Conservation (phyloP, 2,329 filamentous ascomycete genomes). For the Tolypocladium amazonense region DNA sequence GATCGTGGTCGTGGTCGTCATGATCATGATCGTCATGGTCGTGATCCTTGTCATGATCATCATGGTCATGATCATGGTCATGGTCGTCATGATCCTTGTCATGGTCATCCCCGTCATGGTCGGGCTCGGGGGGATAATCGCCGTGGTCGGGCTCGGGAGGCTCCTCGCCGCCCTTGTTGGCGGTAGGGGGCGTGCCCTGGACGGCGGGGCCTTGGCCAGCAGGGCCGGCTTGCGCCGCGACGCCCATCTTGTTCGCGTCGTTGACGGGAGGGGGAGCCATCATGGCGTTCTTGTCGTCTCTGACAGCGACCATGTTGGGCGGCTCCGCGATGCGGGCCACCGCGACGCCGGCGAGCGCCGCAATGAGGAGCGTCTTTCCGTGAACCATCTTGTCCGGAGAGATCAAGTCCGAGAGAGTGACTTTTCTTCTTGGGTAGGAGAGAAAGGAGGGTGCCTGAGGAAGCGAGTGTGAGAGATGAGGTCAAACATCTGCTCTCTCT, state of each 20-base stretch:
- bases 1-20: background rate
- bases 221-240: background rate
- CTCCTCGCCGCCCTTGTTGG: background rate
- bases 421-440: background rate
- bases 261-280: background rate
- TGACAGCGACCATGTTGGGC: background rate
- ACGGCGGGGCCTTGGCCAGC: no score
- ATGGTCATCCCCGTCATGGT: background rate
- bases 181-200: no score
- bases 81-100: background rate
- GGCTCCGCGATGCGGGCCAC: conserved; percentile 6
- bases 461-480: conserved; percentile 1
- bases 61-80: background rate
- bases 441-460: background rate
- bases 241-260: background rate
- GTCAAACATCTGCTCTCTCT: background rate
- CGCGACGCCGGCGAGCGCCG: conserved; percentile 10
- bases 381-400: conserved; percentile 1
- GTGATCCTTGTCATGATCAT: background rate
- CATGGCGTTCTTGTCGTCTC: background rate
- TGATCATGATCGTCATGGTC: background rate
- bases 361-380: conserved; percentile 15
- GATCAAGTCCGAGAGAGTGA: background rate
- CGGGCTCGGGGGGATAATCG: background rate
- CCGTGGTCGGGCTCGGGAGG: background rate